phyloP scores from a whole-genome alignment of 23 red algal genomes.

The Porphyridium purpureum region DNA sequence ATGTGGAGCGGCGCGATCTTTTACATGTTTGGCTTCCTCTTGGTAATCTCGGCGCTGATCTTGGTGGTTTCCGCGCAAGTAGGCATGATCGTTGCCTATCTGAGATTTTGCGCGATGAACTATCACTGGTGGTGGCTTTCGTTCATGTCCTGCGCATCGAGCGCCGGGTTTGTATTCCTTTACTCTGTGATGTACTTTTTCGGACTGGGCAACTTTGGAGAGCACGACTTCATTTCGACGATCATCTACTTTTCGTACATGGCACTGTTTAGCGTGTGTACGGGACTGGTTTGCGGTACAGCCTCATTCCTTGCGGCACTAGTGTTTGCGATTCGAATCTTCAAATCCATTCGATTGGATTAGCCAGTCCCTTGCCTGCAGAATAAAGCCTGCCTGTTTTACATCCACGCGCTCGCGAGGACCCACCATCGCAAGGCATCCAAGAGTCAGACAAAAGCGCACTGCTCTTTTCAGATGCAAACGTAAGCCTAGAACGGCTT shows the following conservation, averaged over 20 bases:
- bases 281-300: conserved; percentile 3
- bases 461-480: no score
- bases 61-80: background rate
- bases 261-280: background rate
- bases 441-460: no score
- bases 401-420: no score
- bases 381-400: no score
- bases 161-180: conserved; percentile 20
- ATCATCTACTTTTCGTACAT: conserved; percentile 15
- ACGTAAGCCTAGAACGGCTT: no score
- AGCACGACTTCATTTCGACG: conserved; percentile 1
- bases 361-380: conserved; percentile 10
- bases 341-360: conserved; percentile 10
- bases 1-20: conserved; percentile 6
- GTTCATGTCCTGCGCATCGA: conserved; percentile 5
- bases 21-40: conserved; percentile 23
- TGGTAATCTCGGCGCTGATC: background rate
- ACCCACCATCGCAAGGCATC: no score
- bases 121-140: conserved; percentile 15
- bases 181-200: conserved; percentile 19
- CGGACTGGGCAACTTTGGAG: conserved; percentile 4
- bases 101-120: conserved; percentile 13
- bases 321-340: conserved; percentile 19
- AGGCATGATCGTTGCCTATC: conserved; percentile 11
- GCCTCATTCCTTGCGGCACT: conserved; percentile 5